phyloP scores from a whole-genome alignment of 2,329 filamentous ascomycete species.

The Fusarium humuli region DNA sequence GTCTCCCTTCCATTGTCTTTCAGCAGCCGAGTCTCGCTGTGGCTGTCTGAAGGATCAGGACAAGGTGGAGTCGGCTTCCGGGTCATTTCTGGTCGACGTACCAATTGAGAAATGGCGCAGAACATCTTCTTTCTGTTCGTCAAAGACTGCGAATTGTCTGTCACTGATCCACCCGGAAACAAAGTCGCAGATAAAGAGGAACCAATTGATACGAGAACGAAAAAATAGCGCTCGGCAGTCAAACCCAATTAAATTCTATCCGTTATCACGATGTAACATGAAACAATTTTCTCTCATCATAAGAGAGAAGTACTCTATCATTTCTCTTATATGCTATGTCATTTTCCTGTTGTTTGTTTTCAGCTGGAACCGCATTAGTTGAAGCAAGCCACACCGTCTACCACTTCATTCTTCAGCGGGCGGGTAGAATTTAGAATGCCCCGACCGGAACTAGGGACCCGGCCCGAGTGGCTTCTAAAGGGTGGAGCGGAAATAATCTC shows the following conservation, averaged over 20 bases:
- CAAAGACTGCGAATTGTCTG: not conserved
- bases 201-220: not conserved
- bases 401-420: not conserved
- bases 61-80: not conserved
- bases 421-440: not conserved
- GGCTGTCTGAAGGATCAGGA: not conserved
- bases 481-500: conserved; percentile 1
- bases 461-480: conserved; percentile 14
- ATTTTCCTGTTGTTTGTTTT: not conserved
- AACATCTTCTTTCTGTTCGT: not conserved
- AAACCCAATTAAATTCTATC: not conserved
- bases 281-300: not conserved
- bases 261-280: not conserved
- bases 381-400: not conserved
- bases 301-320: not conserved
- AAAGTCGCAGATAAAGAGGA: not conserved
- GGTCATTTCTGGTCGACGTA: not conserved
- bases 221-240: conserved; percentile 8
- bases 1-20: not conserved
- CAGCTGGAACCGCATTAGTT: not conserved
- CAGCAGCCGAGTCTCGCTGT: not conserved
- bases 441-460: not conserved
- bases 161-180: not conserved
- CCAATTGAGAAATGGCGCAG: not conserved
- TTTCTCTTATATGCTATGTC: not conserved